Conservation (phyloP, 140 eudicot species). For the Erigeron philadelphicus region DNA sequence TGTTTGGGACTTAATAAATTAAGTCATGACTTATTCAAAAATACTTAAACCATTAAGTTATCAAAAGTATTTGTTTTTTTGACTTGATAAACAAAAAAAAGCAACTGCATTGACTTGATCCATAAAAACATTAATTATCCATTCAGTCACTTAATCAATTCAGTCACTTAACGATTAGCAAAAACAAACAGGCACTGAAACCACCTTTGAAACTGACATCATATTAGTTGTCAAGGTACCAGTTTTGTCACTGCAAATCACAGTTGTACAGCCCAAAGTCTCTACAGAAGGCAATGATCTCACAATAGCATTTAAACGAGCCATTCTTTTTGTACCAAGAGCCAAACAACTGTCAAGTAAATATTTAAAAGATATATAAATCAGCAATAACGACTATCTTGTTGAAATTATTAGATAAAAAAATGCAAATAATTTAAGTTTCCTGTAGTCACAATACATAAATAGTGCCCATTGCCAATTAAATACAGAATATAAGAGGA, state of each 20-base stretch:
- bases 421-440: constrained; percentile 10
- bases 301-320: constrained; percentile 95
- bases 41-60: no score
- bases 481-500: background rate
- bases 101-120: no score
- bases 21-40: no score
- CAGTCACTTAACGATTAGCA: no score
- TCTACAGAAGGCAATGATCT: constrained; percentile 98
- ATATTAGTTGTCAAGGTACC: constrained; percentile 97
- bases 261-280: constrained; percentile 98
- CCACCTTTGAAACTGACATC: constrained; percentile 98
- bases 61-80: no score
- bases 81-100: no score
- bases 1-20: no score
- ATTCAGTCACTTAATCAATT: no score
- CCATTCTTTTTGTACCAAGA: constrained; percentile 99
- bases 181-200: no score
- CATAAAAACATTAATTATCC: no score
- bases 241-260: constrained; percentile 98
- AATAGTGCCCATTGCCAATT: background rate
- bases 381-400: constrained; percentile 9
- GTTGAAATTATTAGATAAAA: constrained; percentile 1
- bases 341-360: constrained; percentile 70
- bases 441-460: constrained; percentile 19
- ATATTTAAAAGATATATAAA: background rate